These are phyloP conservation scores for Lasiodiplodia citricola DNA, from an alignment of 2,329 filamentous ascomycete species.

Conservation along the genomic window DNA sequence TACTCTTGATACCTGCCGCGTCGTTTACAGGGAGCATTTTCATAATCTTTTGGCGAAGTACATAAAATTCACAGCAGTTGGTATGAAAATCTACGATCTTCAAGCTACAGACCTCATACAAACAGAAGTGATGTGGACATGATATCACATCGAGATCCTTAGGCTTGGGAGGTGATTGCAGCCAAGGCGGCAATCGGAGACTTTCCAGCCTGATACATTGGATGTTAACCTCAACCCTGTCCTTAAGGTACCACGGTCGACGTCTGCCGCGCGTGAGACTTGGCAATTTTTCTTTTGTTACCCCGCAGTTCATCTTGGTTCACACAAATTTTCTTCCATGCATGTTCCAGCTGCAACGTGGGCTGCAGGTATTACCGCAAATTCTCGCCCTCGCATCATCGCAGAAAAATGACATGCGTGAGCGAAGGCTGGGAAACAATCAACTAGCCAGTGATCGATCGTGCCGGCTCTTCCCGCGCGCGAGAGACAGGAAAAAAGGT, in stretches of 20 bases:
- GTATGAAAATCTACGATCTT: background rate
- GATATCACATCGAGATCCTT: slow-evolving; percentile 12
- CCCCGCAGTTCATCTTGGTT: background rate
- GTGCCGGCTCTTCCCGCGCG: slow-evolving; percentile 7
- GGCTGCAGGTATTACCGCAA: background rate
- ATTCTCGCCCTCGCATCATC: background rate
- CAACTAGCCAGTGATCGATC: background rate
- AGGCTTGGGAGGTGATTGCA: background rate
- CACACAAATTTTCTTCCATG: background rate
- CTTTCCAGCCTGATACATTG: background rate
- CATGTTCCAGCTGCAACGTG: background rate
- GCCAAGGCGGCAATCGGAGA: background rate
- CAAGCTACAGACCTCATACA: background rate
- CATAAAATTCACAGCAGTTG: slow-evolving; percentile 1
- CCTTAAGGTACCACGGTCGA: background rate
- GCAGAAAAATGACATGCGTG: background rate
- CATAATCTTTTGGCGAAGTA: slow-evolving; percentile 4
- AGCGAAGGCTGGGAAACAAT: background rate
- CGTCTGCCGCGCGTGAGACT: background rate
- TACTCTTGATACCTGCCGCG: slow-evolving; percentile 15
- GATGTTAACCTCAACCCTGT: background rate
- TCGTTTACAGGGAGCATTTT: background rate
- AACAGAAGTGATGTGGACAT: background rate
- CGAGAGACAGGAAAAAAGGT: background rate
- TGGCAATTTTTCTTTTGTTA: background rate